A percentile compares a stretch with the other conserved stretches of the same genome.
These are phyloP conservation scores for Beauveria asiatica DNA, from an alignment of 2,329 filamentous ascomycete species.

Conservation along the genomic window DNA sequence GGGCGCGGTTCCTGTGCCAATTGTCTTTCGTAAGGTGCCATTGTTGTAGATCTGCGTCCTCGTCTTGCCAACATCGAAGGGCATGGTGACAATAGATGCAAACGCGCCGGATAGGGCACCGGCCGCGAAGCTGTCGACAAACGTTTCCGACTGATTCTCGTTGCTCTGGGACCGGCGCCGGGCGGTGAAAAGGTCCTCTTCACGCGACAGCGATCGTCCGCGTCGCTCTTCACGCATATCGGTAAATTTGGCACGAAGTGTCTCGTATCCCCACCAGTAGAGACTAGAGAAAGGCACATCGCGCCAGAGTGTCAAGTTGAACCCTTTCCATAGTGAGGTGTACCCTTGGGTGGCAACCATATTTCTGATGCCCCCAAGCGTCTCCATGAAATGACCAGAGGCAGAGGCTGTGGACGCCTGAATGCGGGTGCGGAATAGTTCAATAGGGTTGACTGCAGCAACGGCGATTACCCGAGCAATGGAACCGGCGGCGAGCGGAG, in stretches of 20 bases:
- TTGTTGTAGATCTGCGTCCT: conserved; percentile 78
- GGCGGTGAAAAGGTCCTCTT: conserved; percentile 30
- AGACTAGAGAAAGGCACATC: conserved; percentile 95
- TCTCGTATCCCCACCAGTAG: conserved; percentile 98
- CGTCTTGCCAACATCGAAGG: conserved; percentile 97
- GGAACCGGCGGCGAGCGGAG: conserved; percentile 73
- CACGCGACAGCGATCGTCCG: conserved; percentile 29
- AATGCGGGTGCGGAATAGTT: conserved; percentile 87
- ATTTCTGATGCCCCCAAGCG: conserved; percentile 63
- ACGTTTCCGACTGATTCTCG: conserved; percentile 67
- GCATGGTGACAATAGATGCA: conserved; percentile 82
- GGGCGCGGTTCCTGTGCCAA: conserved; percentile 40
- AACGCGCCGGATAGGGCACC: conserved; percentile 76
- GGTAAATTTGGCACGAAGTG: conserved; percentile 61
- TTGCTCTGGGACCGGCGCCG: conserved; percentile 51
- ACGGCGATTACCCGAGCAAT: conserved; percentile 73
- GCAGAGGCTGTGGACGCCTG: conserved; percentile 62
- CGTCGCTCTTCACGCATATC: conserved; percentile 52
- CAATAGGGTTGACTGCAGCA: conserved; percentile 76
- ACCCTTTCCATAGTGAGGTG: conserved; percentile 76
- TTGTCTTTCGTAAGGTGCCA: conserved; percentile 24
- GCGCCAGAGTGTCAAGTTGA: conserved; percentile 87
- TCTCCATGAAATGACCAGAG: conserved; percentile 68
- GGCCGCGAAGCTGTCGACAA: conserved; percentile 81
- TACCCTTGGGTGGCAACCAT: conserved; percentile 77